Evolutionary conservation across 2,329 filamentous ascomycete genomes (phyloP).

Genomic region (Calonectria hawksworthii): DNA sequence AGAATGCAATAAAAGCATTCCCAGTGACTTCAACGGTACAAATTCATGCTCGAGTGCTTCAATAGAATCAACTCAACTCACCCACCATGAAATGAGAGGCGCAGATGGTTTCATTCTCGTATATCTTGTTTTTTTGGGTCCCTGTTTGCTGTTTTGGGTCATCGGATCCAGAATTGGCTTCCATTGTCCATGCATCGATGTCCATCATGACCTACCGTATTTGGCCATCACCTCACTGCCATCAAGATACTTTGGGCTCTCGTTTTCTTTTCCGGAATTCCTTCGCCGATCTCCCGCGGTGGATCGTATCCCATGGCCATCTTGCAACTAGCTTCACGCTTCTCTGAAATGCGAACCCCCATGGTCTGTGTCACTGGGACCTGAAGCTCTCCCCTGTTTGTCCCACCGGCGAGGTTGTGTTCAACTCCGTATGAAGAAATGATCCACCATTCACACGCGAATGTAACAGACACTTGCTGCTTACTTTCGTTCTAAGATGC

Average conservation of each 20-base stretch:
- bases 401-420: neutral
- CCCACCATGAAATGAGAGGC: neutral
- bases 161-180: neutral
- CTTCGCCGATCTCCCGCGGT: neutral
- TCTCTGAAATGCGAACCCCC: neutral
- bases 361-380: neutral
- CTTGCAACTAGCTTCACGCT: neutral
- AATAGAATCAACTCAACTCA: neutral
- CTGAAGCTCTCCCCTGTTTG: conserved; percentile 2
- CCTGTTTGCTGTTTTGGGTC: neutral
- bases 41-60: neutral
- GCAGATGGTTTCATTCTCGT: neutral
- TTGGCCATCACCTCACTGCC: neutral
- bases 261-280: neutral
- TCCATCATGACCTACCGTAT: neutral
- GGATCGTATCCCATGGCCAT: neutral
- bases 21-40: neutral
- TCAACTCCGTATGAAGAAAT: neutral
- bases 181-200: neutral
- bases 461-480: neutral
- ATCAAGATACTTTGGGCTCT: neutral
- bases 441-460: neutral
- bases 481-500: neutral
- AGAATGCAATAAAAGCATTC: neutral
- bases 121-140: neutral